These are phyloP conservation scores for Lentinula boryana DNA, from an alignment of 768 basidiomycete species.

Conservation along the genomic window DNA sequence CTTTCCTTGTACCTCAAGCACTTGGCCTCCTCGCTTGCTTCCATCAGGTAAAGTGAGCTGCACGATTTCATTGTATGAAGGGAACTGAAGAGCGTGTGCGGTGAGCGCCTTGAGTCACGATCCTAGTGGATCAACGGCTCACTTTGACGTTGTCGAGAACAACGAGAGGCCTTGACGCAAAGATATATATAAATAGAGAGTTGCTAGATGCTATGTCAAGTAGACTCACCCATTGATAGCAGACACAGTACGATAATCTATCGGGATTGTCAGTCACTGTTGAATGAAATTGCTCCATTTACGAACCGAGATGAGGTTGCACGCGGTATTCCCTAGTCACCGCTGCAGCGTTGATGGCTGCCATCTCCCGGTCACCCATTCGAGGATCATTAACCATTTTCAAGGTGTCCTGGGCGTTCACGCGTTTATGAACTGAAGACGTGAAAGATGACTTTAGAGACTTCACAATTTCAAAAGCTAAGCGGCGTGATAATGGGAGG, in stretches of 20 bases:
- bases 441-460: background rate
- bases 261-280: slow-evolving; percentile 6
- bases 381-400: slow-evolving; percentile 49
- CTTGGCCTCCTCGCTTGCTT: slow-evolving; percentile 91
- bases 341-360: slow-evolving; percentile 81
- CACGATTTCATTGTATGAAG: slow-evolving; percentile 98
- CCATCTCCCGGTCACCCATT: slow-evolving; percentile 66
- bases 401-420: background rate
- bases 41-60: slow-evolving; percentile 94
- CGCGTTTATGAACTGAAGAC: background rate
- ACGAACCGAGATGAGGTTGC: slow-evolving; percentile 81
- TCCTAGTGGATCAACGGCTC: slow-evolving; percentile 12
- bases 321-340: slow-evolving; percentile 86
- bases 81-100: slow-evolving; percentile 54
- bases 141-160: slow-evolving; percentile 99
- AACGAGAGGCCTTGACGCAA: slow-evolving; percentile 71
- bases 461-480: background rate
- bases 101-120: background rate
- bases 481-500: background rate
- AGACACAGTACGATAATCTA: slow-evolving; percentile 97
- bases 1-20: slow-evolving; percentile 96
- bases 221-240: slow-evolving; percentile 87
- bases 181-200: slow-evolving; percentile 5
- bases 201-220: slow-evolving; percentile 2
- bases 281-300: background rate